A percentile compares a stretch with the other conserved stretches of the same genome.
Evolutionary conservation across 1,284 basidiomycete genomes (phyloP).

Genomic region (Rhodotorula sp.): DNA sequence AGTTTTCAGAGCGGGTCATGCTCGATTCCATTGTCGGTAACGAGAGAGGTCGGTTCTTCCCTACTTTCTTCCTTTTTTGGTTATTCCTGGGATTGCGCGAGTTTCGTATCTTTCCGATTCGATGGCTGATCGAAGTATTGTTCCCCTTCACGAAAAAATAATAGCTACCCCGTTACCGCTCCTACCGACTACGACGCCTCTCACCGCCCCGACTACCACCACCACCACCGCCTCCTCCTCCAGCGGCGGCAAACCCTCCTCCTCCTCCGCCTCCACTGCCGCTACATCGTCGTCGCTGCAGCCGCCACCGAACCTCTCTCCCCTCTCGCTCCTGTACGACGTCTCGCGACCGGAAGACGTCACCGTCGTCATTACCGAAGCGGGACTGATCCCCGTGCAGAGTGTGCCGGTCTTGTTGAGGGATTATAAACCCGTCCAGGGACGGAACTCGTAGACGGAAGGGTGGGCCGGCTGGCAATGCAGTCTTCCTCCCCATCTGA

Average conservation of each 20-base stretch:
- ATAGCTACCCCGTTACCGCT: not conserved
- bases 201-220: constrained; percentile 1
- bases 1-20: constrained; percentile 90
- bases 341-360: constrained; percentile 83
- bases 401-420: constrained; percentile 44
- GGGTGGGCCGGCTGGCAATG: not conserved
- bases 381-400: constrained; percentile 44
- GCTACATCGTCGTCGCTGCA: constrained; percentile 18
- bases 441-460: constrained; percentile 9
- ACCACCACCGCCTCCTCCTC: constrained; percentile 41
- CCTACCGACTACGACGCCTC: not conserved
- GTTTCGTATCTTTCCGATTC: too few relatives aligned
- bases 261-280: not conserved
- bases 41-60: constrained; percentile 68
- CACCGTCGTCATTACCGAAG: constrained; percentile 94
- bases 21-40: constrained; percentile 95
- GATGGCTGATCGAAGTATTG: too few relatives aligned
- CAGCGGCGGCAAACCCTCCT: constrained; percentile 6
- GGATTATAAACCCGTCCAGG: constrained; percentile 44
- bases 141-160: too few relatives aligned
- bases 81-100: not conserved
- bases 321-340: constrained; percentile 83
- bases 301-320: constrained; percentile 59
- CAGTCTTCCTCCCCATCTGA: too few relatives aligned
- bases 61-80: constrained; percentile 1